Evolutionary conservation across 768 basidiomycete species (phyloP).

Genomic region (Ramaria rubella): DNA sequence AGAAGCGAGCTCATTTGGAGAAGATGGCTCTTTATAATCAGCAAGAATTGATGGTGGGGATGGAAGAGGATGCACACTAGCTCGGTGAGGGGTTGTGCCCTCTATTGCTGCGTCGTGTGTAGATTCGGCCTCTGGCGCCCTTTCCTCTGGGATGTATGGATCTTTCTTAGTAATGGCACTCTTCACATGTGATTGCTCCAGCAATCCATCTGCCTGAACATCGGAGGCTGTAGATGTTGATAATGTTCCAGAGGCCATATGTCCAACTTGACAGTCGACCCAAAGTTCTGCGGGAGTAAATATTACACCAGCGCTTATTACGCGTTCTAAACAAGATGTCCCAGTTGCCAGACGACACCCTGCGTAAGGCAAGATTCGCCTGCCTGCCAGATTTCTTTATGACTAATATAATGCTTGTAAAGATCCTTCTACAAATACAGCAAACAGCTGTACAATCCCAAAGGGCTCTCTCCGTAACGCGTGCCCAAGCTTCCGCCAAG

Average conservation of each 20-base stretch:
- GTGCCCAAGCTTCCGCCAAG: slow-evolving; percentile 71
- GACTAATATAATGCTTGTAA: slow-evolving; percentile 12
- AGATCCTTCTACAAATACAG: slow-evolving; percentile 93
- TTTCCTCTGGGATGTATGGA: neutral
- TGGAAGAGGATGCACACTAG: neutral
- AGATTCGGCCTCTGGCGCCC: neutral
- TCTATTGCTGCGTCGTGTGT: neutral
- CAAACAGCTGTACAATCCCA: slow-evolving; percentile 84
- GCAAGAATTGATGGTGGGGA: neutral
- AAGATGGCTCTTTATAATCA: neutral
- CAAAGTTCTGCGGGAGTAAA: neutral
- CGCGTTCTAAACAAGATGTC: slow-evolving; percentile 37
- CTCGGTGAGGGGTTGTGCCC: neutral
- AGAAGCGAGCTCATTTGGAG: neutral
- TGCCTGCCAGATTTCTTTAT: neutral
- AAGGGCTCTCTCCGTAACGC: slow-evolving; percentile 61
- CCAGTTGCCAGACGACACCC: slow-evolving; percentile 68
- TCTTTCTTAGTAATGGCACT: neutral
- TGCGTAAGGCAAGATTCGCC: slow-evolving; percentile 53
- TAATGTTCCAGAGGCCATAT: slow-evolving; percentile 1
- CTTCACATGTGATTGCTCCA: neutral
- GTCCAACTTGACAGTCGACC: neutral
- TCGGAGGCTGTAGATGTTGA: neutral
- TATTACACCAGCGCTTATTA: neutral
- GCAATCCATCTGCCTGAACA: neutral